Base-by-base conservation (phyloP, 2,329 filamentous ascomycete genomes). In the Alternaria gansuensis region DNA sequence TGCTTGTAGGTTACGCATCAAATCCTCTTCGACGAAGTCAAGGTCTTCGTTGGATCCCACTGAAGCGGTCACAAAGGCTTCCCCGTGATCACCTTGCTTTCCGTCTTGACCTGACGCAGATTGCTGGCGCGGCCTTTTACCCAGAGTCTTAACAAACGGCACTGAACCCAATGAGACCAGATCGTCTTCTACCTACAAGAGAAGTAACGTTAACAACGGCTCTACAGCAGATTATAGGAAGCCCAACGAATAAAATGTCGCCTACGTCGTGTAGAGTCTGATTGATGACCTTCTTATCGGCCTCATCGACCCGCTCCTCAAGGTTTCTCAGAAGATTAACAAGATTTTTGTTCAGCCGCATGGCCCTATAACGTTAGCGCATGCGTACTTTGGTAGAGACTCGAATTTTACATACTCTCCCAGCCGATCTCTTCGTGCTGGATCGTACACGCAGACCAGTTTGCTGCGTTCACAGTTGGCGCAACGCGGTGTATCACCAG, bases 11-110 rank as follows among this genome's bases (percentile, higher is more conserved):
- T 21, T 67, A 5, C 71, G 70, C 51, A 72, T 59, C 24, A 76
- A 36, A 41, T 78, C 70, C 49, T 77, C 75, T 5, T 68, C 67
- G 5, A 73, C 50, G 11, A 66, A 58, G 40, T 75, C 74, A 4
- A 72, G 55, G 3, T 71, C 68, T 39, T 75, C 69, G 33, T 75
- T 72, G 1, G 73, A 76, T 10, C 69, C 71, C 3, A 66, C 63
- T 1, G 66, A 69, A 14, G 64, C 65, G 5, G 66, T 68, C 4
- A 68, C 63, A 8, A 62, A 51, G 10, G 65, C 65, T 51, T 73
- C 70, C 8, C 66, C 72, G 39, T 59, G 41, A 23, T 55, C 21
- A 24, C 28, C 24, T 13, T 37, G 43, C 1, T 46, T 28, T 23
- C 2, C 9, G 7, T 48, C 55, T 3, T 60, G 45, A 7, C 51